A percentile compares a stretch with the other conserved stretches of the same genome.
Evolutionary conservation across 2,329 filamentous ascomycete genomes (phyloP).

Genomic region (Botrytis paeoniae): DNA sequence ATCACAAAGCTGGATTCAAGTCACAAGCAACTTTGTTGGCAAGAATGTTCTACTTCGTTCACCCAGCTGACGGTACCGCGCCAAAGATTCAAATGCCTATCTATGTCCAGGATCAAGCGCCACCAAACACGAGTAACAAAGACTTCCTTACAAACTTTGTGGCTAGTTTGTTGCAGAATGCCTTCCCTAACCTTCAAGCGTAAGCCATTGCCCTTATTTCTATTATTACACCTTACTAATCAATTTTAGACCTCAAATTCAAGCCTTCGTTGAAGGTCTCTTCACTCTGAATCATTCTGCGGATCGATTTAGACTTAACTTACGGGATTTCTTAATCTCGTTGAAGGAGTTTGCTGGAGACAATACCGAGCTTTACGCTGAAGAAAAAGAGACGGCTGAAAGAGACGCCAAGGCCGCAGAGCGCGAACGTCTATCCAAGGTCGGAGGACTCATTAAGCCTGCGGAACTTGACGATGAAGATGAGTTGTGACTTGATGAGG

Average conservation of each 20-base stretch:
- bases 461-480: conserved; percentile 90
- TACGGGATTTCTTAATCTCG: conserved; percentile 96
- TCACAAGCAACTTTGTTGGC: conserved; percentile 91
- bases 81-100: conserved; percentile 92
- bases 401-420: conserved; percentile 83
- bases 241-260: conserved; percentile 70
- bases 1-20: conserved; percentile 99
- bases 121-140: conserved; percentile 78
- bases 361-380: conserved; percentile 88
- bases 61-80: conserved; percentile 61
- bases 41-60: conserved; percentile 95
- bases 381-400: conserved; percentile 91
- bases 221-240: conserved; percentile 39
- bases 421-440: conserved; percentile 87
- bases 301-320: conserved; percentile 90
- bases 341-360: conserved; percentile 96
- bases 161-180: conserved; percentile 76
- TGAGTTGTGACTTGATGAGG: conserved; percentile 78
- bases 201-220: conserved; percentile 48
- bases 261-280: conserved; percentile 82
- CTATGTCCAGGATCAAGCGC: conserved; percentile 80
- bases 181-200: conserved; percentile 90
- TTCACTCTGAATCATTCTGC: conserved; percentile 87
- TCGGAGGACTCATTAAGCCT: conserved; percentile 92
- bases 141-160: conserved; percentile 91